Conservation (phyloP, 2,329 filamentous ascomycete species). For the Coniochaeta sp. region DNA sequence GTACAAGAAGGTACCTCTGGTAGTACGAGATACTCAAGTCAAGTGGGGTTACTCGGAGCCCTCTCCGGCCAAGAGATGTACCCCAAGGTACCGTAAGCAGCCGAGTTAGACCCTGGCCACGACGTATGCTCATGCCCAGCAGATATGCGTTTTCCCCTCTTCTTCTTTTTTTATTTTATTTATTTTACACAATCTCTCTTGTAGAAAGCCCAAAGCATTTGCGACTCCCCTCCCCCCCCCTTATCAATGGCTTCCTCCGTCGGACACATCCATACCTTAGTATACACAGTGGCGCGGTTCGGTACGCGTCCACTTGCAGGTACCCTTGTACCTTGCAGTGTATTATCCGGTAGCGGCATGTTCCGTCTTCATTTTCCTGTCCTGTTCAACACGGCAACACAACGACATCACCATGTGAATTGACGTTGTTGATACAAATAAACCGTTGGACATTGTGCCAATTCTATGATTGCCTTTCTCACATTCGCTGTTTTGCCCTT, state of each 20-base stretch:
- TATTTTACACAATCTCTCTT: too few relatives aligned
- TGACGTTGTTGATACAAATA: background rate
- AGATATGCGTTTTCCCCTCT: too few relatives aligned
- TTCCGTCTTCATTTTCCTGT: background rate
- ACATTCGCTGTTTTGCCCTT: background rate
- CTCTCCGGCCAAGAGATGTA: background rate
- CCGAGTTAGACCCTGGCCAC: too few relatives aligned
- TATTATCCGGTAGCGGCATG: background rate
- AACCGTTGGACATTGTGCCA: background rate
- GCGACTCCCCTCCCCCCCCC: too few relatives aligned
- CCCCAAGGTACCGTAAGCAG: too few relatives aligned
- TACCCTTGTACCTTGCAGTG: too few relatives aligned
- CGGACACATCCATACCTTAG: background rate
- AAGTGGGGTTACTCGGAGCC: background rate
- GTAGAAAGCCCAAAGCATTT: too few relatives aligned
- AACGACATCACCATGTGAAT: background rate
- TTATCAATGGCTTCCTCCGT: background rate
- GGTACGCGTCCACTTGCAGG: background rate
- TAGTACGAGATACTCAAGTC: too few relatives aligned
- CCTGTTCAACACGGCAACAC: background rate
- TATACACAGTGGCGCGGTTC: background rate
- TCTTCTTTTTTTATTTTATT: too few relatives aligned
- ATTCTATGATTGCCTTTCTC: background rate
- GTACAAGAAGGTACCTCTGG: too few relatives aligned
- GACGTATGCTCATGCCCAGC: too few relatives aligned